Evolutionary conservation across 2,329 filamentous ascomycete genomes (phyloP).

Genomic region (Penicillium hordei): DNA sequence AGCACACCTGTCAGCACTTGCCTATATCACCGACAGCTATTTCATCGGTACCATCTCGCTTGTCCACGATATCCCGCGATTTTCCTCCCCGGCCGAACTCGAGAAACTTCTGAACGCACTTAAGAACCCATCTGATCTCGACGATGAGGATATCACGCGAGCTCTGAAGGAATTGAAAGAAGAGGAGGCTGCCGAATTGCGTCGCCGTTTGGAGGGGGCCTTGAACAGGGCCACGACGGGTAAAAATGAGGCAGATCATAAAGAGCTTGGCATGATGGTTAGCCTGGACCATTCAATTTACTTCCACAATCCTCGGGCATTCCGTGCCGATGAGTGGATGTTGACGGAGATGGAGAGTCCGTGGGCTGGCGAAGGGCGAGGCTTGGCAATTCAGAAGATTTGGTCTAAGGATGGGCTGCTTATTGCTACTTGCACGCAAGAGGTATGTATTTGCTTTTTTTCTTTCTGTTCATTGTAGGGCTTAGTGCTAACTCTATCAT

Average conservation of each 20-base stretch:
- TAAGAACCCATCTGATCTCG: constrained; percentile 46
- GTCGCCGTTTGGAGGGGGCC: constrained; percentile 36
- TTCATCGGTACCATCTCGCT: constrained; percentile 88
- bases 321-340: constrained; percentile 54
- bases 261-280: constrained; percentile 52
- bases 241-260: constrained; percentile 28
- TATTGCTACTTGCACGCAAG: constrained; percentile 53
- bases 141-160: constrained; percentile 40
- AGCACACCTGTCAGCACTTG: constrained; percentile 82
- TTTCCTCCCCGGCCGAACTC: constrained; percentile 54
- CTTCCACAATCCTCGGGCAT: constrained; percentile 51
- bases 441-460: constrained; percentile 37
- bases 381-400: constrained; percentile 50
- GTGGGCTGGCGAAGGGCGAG: constrained; percentile 53
- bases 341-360: constrained; percentile 52
- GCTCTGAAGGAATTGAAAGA: constrained; percentile 45
- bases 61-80: constrained; percentile 77
- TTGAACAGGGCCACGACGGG: constrained; percentile 29
- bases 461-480: background rate
- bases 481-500: constrained; percentile 16
- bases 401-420: constrained; percentile 51
- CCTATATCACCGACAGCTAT: constrained; percentile 89
- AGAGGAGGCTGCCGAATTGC: constrained; percentile 44
- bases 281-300: constrained; percentile 53
- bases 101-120: constrained; percentile 41